Evolutionary conservation across 2,329 filamentous ascomycete genomes (phyloP).

Genomic region (Esteya vermicola): DNA sequence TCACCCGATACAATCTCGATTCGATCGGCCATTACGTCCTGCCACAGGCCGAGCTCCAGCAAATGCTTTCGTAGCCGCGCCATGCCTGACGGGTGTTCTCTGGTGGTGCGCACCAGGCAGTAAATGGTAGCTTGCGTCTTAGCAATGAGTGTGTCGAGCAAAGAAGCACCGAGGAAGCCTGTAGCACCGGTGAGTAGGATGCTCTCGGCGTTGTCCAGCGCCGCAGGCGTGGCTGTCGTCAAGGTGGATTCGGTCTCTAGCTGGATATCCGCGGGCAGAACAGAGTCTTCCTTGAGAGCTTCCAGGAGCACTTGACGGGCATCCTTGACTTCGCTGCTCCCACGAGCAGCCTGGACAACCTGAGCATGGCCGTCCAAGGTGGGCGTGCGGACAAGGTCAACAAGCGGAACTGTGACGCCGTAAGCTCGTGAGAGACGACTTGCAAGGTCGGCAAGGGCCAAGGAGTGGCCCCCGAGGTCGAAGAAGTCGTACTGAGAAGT

Average conservation of each 20-base stretch:
- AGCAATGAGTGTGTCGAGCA: constrained; percentile 54
- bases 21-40: constrained; percentile 62
- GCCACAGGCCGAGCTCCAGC: constrained; percentile 66
- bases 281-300: constrained; percentile 20
- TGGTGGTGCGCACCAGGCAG: constrained; percentile 46
- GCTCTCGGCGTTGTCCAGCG: constrained; percentile 51
- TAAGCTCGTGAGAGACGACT: constrained; percentile 54
- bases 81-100: constrained; percentile 51
- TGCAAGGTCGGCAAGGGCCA: constrained; percentile 66
- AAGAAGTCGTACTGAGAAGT: constrained; percentile 66
- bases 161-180: constrained; percentile 62
- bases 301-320: constrained; percentile 1
- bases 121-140: constrained; percentile 54
- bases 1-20: constrained; percentile 65
- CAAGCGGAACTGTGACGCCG: constrained; percentile 58
- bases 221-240: not conserved
- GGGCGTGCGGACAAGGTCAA: constrained; percentile 54
- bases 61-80: constrained; percentile 62
- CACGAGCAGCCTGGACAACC: constrained; percentile 54
- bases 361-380: constrained; percentile 61
- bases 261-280: constrained; percentile 54
- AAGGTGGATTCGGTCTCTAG: too few species aligned
- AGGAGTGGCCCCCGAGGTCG: constrained; percentile 65
- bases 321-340: constrained; percentile 42
- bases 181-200: constrained; percentile 63